Evolutionary conservation across 805 yeast species (phyloP).

Genomic region (Kuraishia ogatae): DNA sequence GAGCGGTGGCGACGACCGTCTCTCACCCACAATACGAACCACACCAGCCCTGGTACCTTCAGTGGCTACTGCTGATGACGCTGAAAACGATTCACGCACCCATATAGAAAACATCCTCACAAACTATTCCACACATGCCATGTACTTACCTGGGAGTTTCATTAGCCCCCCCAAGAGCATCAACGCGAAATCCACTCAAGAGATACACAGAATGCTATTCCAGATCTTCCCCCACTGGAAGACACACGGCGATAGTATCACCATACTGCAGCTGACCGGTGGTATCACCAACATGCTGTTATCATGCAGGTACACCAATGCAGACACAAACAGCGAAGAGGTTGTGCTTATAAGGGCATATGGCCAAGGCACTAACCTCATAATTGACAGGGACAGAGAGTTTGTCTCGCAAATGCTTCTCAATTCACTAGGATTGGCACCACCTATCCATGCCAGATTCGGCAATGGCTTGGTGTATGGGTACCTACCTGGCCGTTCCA

Average conservation of each 20-base stretch:
- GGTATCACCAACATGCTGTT: slow-evolving; percentile 59
- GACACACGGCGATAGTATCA: slow-evolving; percentile 16
- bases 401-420: slow-evolving; percentile 61
- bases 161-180: slow-evolving; percentile 25
- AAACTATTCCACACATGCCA: slow-evolving; percentile 34
- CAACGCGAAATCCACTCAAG: slow-evolving; percentile 18
- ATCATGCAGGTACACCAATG: slow-evolving; percentile 26
- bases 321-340: slow-evolving; percentile 16
- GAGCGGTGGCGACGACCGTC: background rate
- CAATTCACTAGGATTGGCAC: slow-evolving; percentile 53
- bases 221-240: slow-evolving; percentile 35
- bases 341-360: slow-evolving; percentile 57
- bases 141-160: slow-evolving; percentile 36
- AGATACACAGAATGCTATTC: slow-evolving; percentile 28
- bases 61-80: too few species aligned
- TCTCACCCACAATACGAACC: background rate
- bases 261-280: slow-evolving; percentile 41
- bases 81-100: background rate
- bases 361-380: slow-evolving; percentile 64
- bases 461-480: slow-evolving; percentile 70
- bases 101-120: slow-evolving; percentile 8
- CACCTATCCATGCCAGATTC: slow-evolving; percentile 58
- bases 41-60: background rate
- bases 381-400: slow-evolving; percentile 69
- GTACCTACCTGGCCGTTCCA: slow-evolving; percentile 54